Evolutionary conservation across 2,329 filamentous ascomycete species (phyloP).

Genomic region (Fusarium sp.): DNA sequence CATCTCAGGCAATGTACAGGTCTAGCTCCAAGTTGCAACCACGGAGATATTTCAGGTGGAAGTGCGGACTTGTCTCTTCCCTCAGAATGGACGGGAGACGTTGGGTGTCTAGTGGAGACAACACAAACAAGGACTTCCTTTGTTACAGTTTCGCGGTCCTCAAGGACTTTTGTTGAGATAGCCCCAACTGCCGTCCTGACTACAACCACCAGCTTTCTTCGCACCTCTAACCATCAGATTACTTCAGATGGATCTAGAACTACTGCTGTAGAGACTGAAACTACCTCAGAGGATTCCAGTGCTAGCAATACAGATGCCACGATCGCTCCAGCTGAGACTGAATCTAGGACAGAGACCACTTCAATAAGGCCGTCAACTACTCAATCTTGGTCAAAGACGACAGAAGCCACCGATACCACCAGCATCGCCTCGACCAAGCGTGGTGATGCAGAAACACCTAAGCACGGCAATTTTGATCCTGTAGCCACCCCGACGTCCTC

Average conservation of each 20-base stretch:
- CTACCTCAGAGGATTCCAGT: not conserved
- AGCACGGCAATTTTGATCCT: not conserved
- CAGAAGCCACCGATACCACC: not conserved
- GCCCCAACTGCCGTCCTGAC: not conserved
- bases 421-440: not conserved
- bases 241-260: not conserved
- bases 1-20: conserved; percentile 9
- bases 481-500: not conserved
- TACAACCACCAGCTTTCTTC: not conserved
- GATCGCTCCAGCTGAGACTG: too few relatives aligned
- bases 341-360: too few relatives aligned
- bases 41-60: conserved; percentile 6
- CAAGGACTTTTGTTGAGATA: conserved; percentile 1
- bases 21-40: conserved; percentile 7
- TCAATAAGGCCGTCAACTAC: too few relatives aligned
- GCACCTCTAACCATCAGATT: not conserved
- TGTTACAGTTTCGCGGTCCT: not conserved
- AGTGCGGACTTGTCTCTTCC: conserved; percentile 1
- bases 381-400: too few relatives aligned
- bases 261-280: not conserved
- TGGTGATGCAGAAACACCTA: not conserved
- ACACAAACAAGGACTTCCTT: not conserved
- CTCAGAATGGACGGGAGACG: not conserved
- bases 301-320: too few relatives aligned
- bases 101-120: conserved; percentile 1